phyloP scores from a whole-genome alignment of 192 early-diverging fungal genomes.

The Linnemannia hyalina region DNA sequence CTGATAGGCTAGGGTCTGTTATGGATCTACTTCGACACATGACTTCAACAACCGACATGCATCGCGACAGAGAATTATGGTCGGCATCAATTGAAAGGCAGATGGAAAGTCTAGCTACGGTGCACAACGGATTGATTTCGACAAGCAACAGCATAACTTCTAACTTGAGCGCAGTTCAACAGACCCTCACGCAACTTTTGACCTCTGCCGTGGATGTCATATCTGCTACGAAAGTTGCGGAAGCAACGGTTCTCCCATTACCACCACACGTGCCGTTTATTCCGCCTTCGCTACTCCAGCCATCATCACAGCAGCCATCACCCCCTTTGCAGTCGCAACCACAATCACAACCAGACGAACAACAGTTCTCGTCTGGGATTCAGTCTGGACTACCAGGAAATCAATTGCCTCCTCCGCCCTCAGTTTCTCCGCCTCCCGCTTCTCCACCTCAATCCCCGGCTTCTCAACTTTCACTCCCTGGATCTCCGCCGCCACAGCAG shows the following conservation, averaged over 20 bases:
- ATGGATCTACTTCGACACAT: neutral
- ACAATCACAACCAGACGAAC: neutral
- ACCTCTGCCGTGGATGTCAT: neutral
- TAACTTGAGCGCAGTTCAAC: neutral
- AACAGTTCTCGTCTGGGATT: neutral
- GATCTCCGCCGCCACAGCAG: neutral
- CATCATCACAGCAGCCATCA: neutral
- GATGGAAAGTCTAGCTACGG: neutral
- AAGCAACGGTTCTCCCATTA: neutral
- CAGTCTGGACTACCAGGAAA: neutral
- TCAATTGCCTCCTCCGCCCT: neutral
- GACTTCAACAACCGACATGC: conserved; percentile 6
- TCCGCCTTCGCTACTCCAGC: neutral
- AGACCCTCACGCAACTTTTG: neutral
- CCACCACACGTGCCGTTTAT: neutral
- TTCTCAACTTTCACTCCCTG: neutral
- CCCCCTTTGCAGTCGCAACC: neutral
- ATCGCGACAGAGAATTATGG: conserved; percentile 13
- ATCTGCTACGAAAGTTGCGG: neutral
- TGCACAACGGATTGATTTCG: conserved; percentile 14
- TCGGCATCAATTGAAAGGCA: neutral
- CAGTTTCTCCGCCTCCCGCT: neutral
- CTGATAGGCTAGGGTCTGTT: neutral
- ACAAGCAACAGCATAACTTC: neutral
- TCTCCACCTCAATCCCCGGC: conserved; percentile 7